Conservation (phyloP, 441 rosid genomes). For the Populus hybrid region DNA sequence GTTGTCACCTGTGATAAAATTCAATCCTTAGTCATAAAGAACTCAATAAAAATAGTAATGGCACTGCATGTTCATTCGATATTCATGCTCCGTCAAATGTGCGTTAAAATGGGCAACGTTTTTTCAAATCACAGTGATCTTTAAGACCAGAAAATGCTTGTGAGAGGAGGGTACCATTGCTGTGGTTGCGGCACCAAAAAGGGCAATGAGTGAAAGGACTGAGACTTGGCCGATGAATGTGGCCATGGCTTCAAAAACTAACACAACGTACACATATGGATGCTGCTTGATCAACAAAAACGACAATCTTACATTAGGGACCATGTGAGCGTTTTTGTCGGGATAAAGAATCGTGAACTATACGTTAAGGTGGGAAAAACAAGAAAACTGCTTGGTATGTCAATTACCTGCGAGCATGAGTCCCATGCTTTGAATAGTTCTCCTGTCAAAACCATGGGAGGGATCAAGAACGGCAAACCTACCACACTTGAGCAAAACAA, state of each 20-base stretch:
- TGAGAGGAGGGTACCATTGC: conserved; percentile 57
- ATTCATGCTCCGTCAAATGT: not conserved
- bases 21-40: not conserved
- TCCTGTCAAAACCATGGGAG: conserved; percentile 85
- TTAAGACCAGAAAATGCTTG: not conserved
- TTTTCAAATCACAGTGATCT: not conserved
- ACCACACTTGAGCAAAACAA: conserved; percentile 82
- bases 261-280: conserved; percentile 74
- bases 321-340: not conserved
- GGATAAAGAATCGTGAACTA: not conserved
- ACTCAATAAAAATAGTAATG: not conserved
- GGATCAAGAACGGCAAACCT: conserved; percentile 81
- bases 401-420: conserved; percentile 70
- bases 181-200: conserved; percentile 91
- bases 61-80: not conserved
- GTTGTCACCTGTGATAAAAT: conserved; percentile 59
- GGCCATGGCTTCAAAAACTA: conserved; percentile 90
- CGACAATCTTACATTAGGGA: not conserved
- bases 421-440: conserved; percentile 81
- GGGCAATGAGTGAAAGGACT: conserved; percentile 78
- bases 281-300: conserved; percentile 47
- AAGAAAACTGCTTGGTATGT: not conserved
- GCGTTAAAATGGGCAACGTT: not conserved
- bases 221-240: conserved; percentile 89
- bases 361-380: not conserved